A percentile compares a stretch with the other conserved stretches of the same genome.
phyloP scores from a whole-genome alignment of 768 basidiomycete species.

The Boletus barrowsii region DNA sequence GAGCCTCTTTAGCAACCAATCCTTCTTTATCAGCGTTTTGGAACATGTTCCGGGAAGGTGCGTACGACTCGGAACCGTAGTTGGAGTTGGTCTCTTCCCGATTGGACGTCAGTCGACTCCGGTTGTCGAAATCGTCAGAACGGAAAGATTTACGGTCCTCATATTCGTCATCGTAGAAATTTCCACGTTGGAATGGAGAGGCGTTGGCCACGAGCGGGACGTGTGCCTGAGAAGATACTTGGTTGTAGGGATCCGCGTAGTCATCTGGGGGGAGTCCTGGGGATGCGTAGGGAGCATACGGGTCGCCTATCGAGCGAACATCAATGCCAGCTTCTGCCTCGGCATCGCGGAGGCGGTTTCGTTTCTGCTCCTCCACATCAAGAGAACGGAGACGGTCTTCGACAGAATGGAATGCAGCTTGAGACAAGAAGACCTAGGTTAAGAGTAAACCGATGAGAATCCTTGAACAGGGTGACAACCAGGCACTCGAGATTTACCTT shows the following conservation, averaged over 20 bases:
- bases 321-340: constrained; percentile 70
- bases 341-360: constrained; percentile 72
- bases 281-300: constrained; percentile 73
- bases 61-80: constrained; percentile 90
- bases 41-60: constrained; percentile 96
- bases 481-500: constrained; percentile 53
- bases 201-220: constrained; percentile 84
- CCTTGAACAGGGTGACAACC: neutral
- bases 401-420: constrained; percentile 78
- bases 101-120: constrained; percentile 73
- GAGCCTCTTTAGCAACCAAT: constrained; percentile 73
- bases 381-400: constrained; percentile 82
- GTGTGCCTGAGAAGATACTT: constrained; percentile 56
- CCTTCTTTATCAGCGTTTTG: constrained; percentile 74
- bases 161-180: constrained; percentile 73
- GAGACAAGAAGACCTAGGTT: constrained; percentile 81
- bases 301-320: constrained; percentile 55
- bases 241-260: constrained; percentile 53
- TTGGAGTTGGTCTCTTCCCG: constrained; percentile 77
- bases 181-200: constrained; percentile 76
- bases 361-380: constrained; percentile 85
- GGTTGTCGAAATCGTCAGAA: constrained; percentile 77
- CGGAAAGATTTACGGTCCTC: constrained; percentile 72
- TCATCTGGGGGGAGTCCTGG: constrained; percentile 44
- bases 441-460: constrained; percentile 3